Percentiles rank a stretch among this genome's conserved stretches.
phyloP scores from a whole-genome alignment of 805 yeast genomes.

The Wickerhamiella slavikovae region DNA sequence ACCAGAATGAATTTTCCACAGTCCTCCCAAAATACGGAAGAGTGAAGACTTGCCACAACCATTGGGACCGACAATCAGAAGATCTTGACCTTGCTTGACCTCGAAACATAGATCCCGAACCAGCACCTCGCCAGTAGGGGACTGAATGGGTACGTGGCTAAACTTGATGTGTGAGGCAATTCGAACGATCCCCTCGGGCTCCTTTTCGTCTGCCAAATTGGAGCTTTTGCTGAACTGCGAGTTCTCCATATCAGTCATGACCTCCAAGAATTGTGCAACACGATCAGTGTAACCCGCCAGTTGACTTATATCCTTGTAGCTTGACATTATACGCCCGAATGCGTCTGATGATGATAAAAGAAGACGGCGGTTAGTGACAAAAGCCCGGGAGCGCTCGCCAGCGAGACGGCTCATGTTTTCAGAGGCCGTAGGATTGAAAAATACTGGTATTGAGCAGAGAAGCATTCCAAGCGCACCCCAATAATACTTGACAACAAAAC shows the following conservation, averaged over 20 bases:
- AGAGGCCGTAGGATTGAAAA: conserved; percentile 29
- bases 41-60: conserved; percentile 92
- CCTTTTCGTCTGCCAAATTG: conserved; percentile 6
- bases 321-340: conserved; percentile 65
- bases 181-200: conserved; percentile 8
- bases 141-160: conserved; percentile 54
- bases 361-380: conserved; percentile 72
- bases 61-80: conserved; percentile 84
- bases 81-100: conserved; percentile 62
- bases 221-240: conserved; percentile 17
- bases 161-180: conserved; percentile 42
- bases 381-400: conserved; percentile 16
- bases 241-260: conserved; percentile 30
- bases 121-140: conserved; percentile 65
- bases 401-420: conserved; percentile 2
- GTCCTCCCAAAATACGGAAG: conserved; percentile 75
- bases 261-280: conserved; percentile 46
- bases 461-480: conserved; percentile 93
- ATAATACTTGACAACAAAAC: conserved; percentile 72
- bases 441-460: conserved; percentile 76
- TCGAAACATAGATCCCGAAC: conserved; percentile 47
- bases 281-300: conserved; percentile 65
- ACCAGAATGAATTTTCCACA: conserved; percentile 63
- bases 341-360: conserved; percentile 72
- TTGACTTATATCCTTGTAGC: conserved; percentile 68